Percentiles rank a stretch among this genome's conserved stretches.
Evolutionary conservation across 768 basidiomycete genomes (phyloP).

Genomic region (Termitomyces bulborhizus): DNA sequence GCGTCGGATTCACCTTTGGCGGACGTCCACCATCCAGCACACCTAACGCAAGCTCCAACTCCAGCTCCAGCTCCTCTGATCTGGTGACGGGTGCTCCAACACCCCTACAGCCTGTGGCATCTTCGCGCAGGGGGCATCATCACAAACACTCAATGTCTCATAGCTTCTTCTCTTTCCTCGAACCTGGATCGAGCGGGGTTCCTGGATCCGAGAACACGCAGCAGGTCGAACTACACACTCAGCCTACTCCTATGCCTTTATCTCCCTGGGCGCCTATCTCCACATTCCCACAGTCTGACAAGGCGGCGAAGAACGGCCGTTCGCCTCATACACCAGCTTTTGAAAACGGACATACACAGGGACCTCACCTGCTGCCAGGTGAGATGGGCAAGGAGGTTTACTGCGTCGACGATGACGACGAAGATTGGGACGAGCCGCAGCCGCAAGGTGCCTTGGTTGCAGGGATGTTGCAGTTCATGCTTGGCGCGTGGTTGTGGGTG

Average conservation of each 20-base stretch:
- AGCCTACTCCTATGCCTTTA: slow-evolving; percentile 53
- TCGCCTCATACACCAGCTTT: slow-evolving; percentile 9
- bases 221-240: slow-evolving; percentile 40
- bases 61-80: slow-evolving; percentile 3
- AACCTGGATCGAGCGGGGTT: slow-evolving; percentile 44
- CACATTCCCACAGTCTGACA: slow-evolving; percentile 26
- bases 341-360: slow-evolving; percentile 11
- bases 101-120: slow-evolving; percentile 13
- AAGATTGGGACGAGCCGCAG: neutral
- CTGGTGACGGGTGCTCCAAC: slow-evolving; percentile 8
- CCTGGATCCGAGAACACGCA: slow-evolving; percentile 5
- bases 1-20: slow-evolving; percentile 62
- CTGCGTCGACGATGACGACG: neutral
- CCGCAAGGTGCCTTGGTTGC: slow-evolving; percentile 11
- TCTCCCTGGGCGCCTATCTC: slow-evolving; percentile 68
- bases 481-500: slow-evolving; percentile 82
- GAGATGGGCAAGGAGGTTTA: neutral
- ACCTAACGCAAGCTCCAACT: slow-evolving; percentile 21
- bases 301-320: slow-evolving; percentile 15
- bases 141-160: slow-evolving; percentile 94
- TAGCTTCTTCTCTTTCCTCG: slow-evolving; percentile 93
- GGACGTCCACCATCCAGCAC: slow-evolving; percentile 36
- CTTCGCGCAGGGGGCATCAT: slow-evolving; percentile 68
- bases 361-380: neutral
- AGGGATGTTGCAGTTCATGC: slow-evolving; percentile 43